These are phyloP conservation scores for Apiotrichum laibachii DNA, from an alignment of 1,284 basidiomycete species.

Conservation along the genomic window DNA sequence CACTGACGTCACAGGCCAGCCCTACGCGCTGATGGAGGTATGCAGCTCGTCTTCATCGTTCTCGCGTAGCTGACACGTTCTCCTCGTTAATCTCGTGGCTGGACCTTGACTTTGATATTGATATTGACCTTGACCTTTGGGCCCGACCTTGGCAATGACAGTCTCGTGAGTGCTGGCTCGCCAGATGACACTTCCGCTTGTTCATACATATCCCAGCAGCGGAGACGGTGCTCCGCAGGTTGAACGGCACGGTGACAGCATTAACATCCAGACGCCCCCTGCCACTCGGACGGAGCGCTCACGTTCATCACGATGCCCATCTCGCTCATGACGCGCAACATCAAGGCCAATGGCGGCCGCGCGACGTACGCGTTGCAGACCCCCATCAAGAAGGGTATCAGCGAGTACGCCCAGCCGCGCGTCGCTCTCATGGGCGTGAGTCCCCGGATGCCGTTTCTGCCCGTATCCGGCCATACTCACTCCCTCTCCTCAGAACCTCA, in stretches of 20 bases:
- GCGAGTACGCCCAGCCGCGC: constrained; percentile 47
- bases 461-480: not conserved
- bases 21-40: constrained; percentile 64
- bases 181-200: not conserved
- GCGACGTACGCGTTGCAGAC: constrained; percentile 60
- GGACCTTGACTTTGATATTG: too few species aligned
- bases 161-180: constrained; percentile 19
- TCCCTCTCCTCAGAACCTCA: constrained; percentile 37
- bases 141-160: constrained; percentile 1
- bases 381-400: constrained; percentile 48
- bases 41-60: constrained; percentile 44
- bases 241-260: too few species aligned
- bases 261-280: constrained; percentile 52
- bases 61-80: not conserved
- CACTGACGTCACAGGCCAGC: constrained; percentile 52
- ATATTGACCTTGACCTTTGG: too few species aligned
- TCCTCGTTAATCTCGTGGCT: not conserved
- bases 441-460: not conserved
- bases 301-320: constrained; percentile 64
- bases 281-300: constrained; percentile 61
- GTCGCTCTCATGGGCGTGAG: constrained; percentile 60
- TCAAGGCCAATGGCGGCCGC: constrained; percentile 54
- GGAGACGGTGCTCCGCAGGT: too few species aligned
- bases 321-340: constrained; percentile 61
- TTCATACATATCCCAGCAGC: too few species aligned